phyloP scores from a whole-genome alignment of 306 rosid species.

The Malus fusca region DNA sequence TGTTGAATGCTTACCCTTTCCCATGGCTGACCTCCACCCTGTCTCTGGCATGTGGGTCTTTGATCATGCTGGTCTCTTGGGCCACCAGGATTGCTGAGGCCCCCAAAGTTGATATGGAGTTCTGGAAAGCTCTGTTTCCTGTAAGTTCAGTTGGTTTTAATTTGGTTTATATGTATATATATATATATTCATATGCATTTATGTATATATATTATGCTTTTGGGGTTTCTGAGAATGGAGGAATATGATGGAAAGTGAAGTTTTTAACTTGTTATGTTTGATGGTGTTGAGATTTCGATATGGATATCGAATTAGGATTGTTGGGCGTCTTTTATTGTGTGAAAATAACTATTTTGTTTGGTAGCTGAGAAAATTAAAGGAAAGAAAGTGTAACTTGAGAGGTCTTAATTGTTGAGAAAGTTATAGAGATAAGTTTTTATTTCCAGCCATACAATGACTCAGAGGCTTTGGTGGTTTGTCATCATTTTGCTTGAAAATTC shows the following conservation, averaged over 20 bases:
- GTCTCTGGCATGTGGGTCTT: slow-evolving; percentile 90
- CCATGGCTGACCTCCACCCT: slow-evolving; percentile 98
- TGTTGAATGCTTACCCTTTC: slow-evolving; percentile 86
- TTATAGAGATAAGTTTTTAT: background rate
- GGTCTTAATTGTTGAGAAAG: background rate
- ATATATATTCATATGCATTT: too few species aligned
- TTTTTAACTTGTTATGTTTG: slow-evolving; percentile 21
- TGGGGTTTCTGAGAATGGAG: slow-evolving; percentile 8
- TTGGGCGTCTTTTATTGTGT: background rate
- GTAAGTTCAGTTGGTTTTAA: slow-evolving; percentile 41
- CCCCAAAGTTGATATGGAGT: slow-evolving; percentile 82
- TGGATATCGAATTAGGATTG: background rate
- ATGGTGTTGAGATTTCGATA: background rate
- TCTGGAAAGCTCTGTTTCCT: slow-evolving; percentile 92
- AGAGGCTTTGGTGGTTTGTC: background rate
- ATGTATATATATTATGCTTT: background rate
- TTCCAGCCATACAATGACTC: background rate
- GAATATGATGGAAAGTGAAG: slow-evolving; percentile 19
- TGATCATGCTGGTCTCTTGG: slow-evolving; percentile 95
- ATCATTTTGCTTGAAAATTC: slow-evolving; percentile 4
- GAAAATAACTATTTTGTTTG: slow-evolving; percentile 30
- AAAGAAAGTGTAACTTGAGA: background rate
- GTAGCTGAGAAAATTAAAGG: slow-evolving; percentile 28
- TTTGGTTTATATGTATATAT: background rate
- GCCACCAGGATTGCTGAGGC: slow-evolving; percentile 81